Evolutionary conservation across 2,329 filamentous ascomycete genomes (phyloP).

Genomic region (Cordyceps militaris): DNA sequence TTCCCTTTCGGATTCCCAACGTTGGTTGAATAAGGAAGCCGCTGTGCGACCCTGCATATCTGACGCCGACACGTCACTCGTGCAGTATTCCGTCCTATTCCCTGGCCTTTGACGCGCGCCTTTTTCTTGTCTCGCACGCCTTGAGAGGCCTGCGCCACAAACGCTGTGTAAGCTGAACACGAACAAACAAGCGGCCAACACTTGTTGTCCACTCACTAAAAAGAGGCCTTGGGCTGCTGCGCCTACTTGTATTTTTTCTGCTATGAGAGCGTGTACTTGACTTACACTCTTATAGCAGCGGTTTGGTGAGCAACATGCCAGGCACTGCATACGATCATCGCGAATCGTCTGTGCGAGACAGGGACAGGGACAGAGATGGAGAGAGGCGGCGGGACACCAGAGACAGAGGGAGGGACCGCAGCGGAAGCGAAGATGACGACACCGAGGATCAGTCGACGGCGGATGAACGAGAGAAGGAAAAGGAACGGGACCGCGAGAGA

Average conservation of each 20-base stretch:
- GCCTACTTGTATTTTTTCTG: neutral
- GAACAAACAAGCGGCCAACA: neutral
- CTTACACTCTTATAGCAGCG: neutral
- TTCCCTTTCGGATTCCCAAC: neutral
- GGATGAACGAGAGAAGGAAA: constrained; percentile 15
- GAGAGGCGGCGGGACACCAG: constrained; percentile 14
- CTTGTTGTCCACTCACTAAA: neutral
- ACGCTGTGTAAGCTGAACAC: constrained; percentile 5
- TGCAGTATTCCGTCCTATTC: neutral
- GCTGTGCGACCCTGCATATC: neutral
- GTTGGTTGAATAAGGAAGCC: neutral
- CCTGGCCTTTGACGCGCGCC: neutral
- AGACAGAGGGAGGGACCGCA: constrained; percentile 11
- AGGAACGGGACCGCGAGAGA: constrained; percentile 15
- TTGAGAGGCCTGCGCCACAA: constrained; percentile 8
- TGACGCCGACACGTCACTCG: neutral
- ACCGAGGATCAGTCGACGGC: neutral
- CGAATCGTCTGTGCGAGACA: constrained; percentile 13
- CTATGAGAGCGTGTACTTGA: neutral
- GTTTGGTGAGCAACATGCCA: constrained; percentile 5
- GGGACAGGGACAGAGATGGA: constrained; percentile 18
- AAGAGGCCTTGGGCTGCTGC: neutral
- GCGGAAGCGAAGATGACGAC: constrained; percentile 8
- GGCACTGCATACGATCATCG: constrained; percentile 1
- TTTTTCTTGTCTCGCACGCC: neutral